Evolutionary conservation across 2,329 filamentous ascomycete species (phyloP).

Genomic region (Penicillium sp.): DNA sequence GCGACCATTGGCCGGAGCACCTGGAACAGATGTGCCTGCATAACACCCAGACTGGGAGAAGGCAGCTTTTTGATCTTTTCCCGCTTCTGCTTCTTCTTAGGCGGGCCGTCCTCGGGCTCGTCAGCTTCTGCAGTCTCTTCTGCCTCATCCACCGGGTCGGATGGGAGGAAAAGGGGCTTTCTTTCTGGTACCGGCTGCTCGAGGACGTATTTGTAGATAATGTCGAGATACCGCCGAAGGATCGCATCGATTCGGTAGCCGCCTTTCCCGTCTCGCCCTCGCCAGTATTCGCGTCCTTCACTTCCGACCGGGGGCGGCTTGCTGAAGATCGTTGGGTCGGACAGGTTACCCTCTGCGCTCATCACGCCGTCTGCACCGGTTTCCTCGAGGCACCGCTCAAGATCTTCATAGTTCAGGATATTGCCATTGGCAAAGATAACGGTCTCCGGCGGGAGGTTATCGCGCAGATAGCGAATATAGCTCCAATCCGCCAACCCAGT

Average conservation of each 20-base stretch:
- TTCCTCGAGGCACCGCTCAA: conserved; percentile 68
- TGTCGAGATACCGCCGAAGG: conserved; percentile 81
- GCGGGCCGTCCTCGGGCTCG: conserved; percentile 46
- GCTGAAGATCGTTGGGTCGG: conserved; percentile 83
- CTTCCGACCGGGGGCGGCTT: conserved; percentile 57
- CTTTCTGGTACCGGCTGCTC: conserved; percentile 59
- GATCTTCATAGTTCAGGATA: conserved; percentile 71
- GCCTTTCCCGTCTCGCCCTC: conserved; percentile 68
- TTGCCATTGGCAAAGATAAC: conserved; percentile 98
- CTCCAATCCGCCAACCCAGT: conserved; percentile 91
- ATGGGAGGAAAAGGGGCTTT: conserved; percentile 66
- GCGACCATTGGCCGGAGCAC: conserved; percentile 77
- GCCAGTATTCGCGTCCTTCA: conserved; percentile 79
- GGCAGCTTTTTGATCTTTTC: conserved; percentile 45
- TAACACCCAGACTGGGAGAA: conserved; percentile 65
- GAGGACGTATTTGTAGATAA: conserved; percentile 73
- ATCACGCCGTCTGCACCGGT: conserved; percentile 92
- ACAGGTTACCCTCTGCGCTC: conserved; percentile 92
- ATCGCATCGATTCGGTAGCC: conserved; percentile 88
- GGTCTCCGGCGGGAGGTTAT: conserved; percentile 76
- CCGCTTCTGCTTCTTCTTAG: conserved; percentile 45
- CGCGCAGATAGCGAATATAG: conserved; percentile 74
- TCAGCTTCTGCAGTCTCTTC: conserved; percentile 19
- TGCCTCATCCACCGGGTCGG: conserved; percentile 38
- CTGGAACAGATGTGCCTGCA: conserved; percentile 92